phyloP scores from a whole-genome alignment of 2,329 filamentous ascomycete species.

The Emericellopsis cladophorae region DNA sequence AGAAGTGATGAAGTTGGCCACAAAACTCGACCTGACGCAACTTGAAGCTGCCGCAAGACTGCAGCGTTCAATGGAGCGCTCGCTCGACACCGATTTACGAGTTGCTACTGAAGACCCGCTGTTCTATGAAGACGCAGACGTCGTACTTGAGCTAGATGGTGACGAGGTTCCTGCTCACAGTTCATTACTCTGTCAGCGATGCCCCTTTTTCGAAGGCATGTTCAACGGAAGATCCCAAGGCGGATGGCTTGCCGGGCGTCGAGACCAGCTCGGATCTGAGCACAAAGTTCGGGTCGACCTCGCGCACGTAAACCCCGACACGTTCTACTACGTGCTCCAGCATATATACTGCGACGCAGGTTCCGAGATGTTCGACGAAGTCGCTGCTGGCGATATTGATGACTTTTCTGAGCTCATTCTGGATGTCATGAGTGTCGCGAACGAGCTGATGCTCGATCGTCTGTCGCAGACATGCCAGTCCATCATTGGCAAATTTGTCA shows the following conservation, averaged over 20 bases:
- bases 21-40: conserved; percentile 53
- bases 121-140: conserved; percentile 72
- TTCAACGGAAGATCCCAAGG: conserved; percentile 82
- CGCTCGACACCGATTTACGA: conserved; percentile 57
- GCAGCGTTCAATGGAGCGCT: conserved; percentile 53
- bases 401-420: conserved; percentile 82
- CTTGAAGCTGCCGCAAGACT: conserved; percentile 69
- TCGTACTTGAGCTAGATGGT: conserved; percentile 65
- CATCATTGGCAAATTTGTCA: conserved; percentile 73
- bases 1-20: conserved; percentile 81
- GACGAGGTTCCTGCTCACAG: conserved; percentile 66
- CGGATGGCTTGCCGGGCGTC: conserved; percentile 66
- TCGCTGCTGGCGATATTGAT: conserved; percentile 56
- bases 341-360: conserved; percentile 79
- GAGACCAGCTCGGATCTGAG: conserved; percentile 24
- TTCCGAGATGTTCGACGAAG: conserved; percentile 66
- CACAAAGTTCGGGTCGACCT: conserved; percentile 60
- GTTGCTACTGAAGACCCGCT: conserved; percentile 52
- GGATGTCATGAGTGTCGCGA: conserved; percentile 79
- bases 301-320: conserved; percentile 59
- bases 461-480: conserved; percentile 83
- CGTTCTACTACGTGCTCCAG: conserved; percentile 68
- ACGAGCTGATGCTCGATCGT: conserved; percentile 90
- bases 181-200: conserved; percentile 65
- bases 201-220: conserved; percentile 83